Evolutionary conservation across 768 basidiomycete genomes (phyloP), one percentile per base, ranked within the genome.

Genomic region (Phlebiopsis flavidoalba): DNA sequence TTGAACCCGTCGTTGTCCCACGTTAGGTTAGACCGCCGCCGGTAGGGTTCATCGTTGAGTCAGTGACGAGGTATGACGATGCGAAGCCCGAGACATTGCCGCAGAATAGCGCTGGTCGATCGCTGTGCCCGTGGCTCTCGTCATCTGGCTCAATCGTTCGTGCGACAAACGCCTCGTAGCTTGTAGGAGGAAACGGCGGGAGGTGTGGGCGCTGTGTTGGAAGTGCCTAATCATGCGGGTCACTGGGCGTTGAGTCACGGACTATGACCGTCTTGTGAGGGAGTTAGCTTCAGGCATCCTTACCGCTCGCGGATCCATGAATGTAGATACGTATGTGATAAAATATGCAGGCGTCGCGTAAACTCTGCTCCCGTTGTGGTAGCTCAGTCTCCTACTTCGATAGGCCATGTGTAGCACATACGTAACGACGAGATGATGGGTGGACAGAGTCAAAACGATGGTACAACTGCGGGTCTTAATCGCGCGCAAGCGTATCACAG

Each of bases 1-100:
- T 79, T 79, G 67, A 93, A 82, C 2, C 91, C 91, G 6, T 75
- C 74, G 60, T 76, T 78, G n/a, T n/a, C n/a, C 91, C 91, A 93
- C 8, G 84, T n/a, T n/a, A 81, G 14, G 66, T 63, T 24, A 85
- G 72, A 0, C 89, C 91, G 26, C n/a, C n/a, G 0, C 68, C 69
- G 37, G 80, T 79, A 0, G 83, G 76, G 67, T 85, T 84, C 64
- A 79, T 90, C 59, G 83, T 85, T 0, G 81, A 79, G 72, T 93
- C 91, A 12, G 89, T 85, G 60, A 93, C 70, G 49, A 92, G 82
- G 68, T 87, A 91, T n/a, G 90, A 89, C 1, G 91, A 86, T 14
- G 91, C 81, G 43, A 91, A n/a, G 83, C 15, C 79, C 79, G 51
- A 92, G 75, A 67, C 84, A 88, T 40, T 82, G 82, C 59, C 87